These are phyloP conservation scores for Fraxinus platypoda DNA, from an alignment of 305 asterid species.

Conservation along the genomic window DNA sequence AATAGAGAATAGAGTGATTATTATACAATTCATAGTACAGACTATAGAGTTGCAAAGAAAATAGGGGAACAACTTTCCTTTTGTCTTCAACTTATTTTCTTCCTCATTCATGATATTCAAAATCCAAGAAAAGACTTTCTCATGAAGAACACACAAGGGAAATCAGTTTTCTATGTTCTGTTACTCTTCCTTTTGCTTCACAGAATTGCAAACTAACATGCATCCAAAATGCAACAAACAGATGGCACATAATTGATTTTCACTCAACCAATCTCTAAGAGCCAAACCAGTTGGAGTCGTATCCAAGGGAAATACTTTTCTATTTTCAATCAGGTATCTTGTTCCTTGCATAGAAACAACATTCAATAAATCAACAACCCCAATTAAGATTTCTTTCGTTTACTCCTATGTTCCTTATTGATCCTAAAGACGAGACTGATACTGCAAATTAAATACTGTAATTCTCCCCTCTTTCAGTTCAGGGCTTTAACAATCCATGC, in stretches of 20 bases:
- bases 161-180: background rate
- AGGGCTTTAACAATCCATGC: background rate
- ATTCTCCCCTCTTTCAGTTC: background rate
- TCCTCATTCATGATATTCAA: background rate
- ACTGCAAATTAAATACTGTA: background rate
- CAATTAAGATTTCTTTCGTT: background rate
- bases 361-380: background rate
- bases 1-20: background rate
- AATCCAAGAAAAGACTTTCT: background rate
- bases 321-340: background rate
- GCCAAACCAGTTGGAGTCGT: background rate
- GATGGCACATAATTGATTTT: conserved; percentile 6
- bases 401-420: background rate
- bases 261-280: conserved; percentile 7
- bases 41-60: background rate
- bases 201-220: conserved; percentile 13
- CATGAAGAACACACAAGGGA: background rate
- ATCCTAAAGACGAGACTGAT: background rate
- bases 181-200: background rate
- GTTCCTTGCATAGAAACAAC: background rate
- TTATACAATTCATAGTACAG: background rate
- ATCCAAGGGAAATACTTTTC: background rate
- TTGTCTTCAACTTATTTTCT: conserved; percentile 1
- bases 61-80: background rate
- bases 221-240: conserved; percentile 15